Percentiles rank a stretch among this genome's conserved stretches.
Conservation (phyloP, 768 basidiomycete species). For the Kwoniella pini region DNA sequence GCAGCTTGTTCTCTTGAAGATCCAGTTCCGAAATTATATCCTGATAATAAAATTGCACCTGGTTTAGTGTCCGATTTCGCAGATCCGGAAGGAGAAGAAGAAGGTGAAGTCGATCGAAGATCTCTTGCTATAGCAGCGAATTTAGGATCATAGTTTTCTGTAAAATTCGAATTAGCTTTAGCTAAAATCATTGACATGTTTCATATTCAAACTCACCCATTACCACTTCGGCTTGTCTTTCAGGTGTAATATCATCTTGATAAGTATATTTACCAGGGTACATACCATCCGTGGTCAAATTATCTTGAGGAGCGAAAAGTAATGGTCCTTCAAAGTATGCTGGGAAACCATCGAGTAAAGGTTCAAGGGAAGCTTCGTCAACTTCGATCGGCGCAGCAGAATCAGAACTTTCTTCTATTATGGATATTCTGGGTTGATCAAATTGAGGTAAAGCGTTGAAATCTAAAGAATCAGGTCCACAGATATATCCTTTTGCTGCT, state of each 20-base stretch:
- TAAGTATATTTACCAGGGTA: conserved; percentile 99
- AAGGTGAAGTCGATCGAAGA: conserved; percentile 43
- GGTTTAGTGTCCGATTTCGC: conserved; percentile 53
- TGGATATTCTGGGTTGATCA: conserved; percentile 45
- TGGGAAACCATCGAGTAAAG: conserved; percentile 80
- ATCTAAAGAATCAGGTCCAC: conserved; percentile 72
- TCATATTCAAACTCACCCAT: conserved; percentile 69
- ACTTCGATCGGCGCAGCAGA: conserved; percentile 48
- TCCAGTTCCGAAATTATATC: conserved; percentile 98
- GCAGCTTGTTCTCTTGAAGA: conserved; percentile 98
- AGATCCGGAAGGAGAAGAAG: conserved; percentile 34
- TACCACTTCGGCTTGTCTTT: conserved; percentile 88
- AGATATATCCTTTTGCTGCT: conserved; percentile 87
- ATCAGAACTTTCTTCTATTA: conserved; percentile 46
- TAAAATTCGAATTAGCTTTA: too few species aligned
- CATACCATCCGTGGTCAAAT: conserved; percentile 95
- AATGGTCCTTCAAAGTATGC: conserved; percentile 75
- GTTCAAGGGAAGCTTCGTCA: conserved; percentile 69
- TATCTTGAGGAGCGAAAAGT: conserved; percentile 94
- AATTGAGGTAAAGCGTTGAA: conserved; percentile 58
- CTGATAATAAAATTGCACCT: conserved; percentile 81
- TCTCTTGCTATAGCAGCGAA: conserved; percentile 72
- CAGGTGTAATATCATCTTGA: conserved; percentile 96
- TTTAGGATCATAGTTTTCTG: conserved; percentile 89
- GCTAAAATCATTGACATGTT: too few species aligned